Evolutionary conservation across 2,329 filamentous ascomycete species (phyloP), one percentile per base, ranked within the genome.

Genomic region (Colletotrichum incanum): DNA sequence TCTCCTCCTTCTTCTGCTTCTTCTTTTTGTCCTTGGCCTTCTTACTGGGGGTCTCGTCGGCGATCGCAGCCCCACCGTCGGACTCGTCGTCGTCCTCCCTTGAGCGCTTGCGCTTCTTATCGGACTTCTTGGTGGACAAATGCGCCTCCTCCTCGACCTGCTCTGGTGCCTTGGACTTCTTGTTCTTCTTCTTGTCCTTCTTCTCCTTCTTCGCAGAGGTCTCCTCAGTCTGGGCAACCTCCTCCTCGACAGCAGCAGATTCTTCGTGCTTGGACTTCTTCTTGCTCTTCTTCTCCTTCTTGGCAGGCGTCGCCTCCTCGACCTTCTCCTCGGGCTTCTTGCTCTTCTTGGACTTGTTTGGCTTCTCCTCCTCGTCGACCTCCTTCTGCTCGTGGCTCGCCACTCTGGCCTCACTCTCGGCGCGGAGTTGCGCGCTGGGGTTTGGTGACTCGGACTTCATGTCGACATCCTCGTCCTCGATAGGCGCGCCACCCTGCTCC

Each of bases 201-300:
- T 70, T 61, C 26, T 73, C 54, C 64, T 79, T 74, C 20, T 65
- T 76, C 20, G 67, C 71, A 34, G 49, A 67, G 34, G 67, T 50
- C 54, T 69, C 73, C 3, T 75, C 69, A 31, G 76, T 75, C 67
- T 75, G 75, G 14, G 72, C 71, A 54, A 39, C 61, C 20, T 47
- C 49, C 54, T 72, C 49, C 54, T 72, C 34, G 55, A 61, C 56
- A 9, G 66, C 68, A 37, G 73, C 71, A 37, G 74, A 47, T 56
- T 78, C 76, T n/a, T 75, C 67, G 34, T 71, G 67, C 75, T 82
- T 82, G 47, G 78, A 78, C 76, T 80, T 83, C 75, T 81, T 76
- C 68, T 77, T 75, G 45, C 74, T 77, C 34, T 75, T 76, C 76
- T 79, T 79, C 49, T 76, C 74, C 66, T 79, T 77, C 26, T 58